These are phyloP conservation scores for Styphnolobium japonicum DNA, from an alignment of 306 rosid species.

Conservation along the genomic window DNA sequence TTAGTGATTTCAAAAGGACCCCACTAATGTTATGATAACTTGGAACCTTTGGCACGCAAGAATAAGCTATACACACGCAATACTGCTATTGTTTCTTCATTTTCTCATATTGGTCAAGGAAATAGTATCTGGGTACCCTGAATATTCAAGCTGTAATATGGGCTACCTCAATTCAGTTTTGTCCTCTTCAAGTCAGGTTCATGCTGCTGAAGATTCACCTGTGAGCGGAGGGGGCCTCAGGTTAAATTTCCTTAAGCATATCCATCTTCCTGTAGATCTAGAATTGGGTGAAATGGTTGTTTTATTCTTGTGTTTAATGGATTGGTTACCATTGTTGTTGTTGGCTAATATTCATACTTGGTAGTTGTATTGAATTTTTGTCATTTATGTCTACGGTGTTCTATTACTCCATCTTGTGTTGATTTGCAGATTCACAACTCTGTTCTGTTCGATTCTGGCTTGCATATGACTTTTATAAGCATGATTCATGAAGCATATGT, in stretches of 20 bases:
- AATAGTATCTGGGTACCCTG: conserved; percentile 38
- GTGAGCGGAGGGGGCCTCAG: conserved; percentile 97
- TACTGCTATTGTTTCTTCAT: conserved; percentile 33
- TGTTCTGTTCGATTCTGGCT: conserved; percentile 11
- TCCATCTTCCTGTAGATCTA: conserved; percentile 13
- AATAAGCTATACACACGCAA: conserved; percentile 45
- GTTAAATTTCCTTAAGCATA: conserved; percentile 31
- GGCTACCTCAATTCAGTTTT: conserved; percentile 94
- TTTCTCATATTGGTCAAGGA: conserved; percentile 39
- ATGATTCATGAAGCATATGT: background rate
- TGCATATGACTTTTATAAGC: background rate
- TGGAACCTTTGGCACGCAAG: conserved; percentile 51
- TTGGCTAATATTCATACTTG: conserved; percentile 12
- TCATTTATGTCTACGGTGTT: background rate
- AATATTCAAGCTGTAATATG: conserved; percentile 57
- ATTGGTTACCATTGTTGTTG: background rate
- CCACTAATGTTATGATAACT: conserved; percentile 43
- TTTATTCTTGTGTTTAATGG: conserved; percentile 8
- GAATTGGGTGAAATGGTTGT: background rate
- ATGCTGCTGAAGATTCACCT: conserved; percentile 83
- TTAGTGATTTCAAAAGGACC: conserved; percentile 42
- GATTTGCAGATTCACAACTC: background rate
- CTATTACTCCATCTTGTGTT: background rate
- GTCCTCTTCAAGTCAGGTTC: conserved; percentile 80
- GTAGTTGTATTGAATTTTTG: conserved; percentile 10